A percentile compares a stretch with the other conserved stretches of the same genome.
phyloP scores from a whole-genome alignment of 257 asterid genomes.

The Parsonsia alboflavescens region DNA sequence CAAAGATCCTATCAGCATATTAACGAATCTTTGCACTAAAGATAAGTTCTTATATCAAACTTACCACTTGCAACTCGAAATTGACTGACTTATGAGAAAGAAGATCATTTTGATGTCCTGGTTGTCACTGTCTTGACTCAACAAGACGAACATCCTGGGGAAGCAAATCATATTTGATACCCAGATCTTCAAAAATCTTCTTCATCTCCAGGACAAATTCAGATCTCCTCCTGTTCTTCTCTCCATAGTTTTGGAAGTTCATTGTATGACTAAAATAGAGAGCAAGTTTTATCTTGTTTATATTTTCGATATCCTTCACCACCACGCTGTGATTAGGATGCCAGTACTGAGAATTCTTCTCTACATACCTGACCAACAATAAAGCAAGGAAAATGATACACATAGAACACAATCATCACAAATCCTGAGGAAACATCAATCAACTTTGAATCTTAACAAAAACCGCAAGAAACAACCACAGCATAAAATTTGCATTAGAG shows the following conservation, averaged over 20 bases:
- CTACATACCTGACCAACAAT: constrained; percentile 50
- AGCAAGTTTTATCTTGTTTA: constrained; percentile 83
- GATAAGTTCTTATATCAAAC: neutral
- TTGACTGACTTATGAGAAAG: neutral
- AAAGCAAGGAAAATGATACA: neutral
- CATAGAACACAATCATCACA: neutral
- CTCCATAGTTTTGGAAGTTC: constrained; percentile 69
- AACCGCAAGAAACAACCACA: neutral
- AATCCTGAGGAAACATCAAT: neutral
- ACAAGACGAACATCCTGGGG: constrained; percentile 68
- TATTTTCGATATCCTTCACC: constrained; percentile 82
- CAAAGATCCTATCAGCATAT: neutral
- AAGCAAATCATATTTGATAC: constrained; percentile 64
- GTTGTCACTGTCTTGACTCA: constrained; percentile 25
- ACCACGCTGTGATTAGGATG: constrained; percentile 80
- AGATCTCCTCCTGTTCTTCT: constrained; percentile 57
- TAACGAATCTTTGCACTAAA: too few relatives aligned
- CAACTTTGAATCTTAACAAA: neutral
- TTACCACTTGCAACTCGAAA: neutral
- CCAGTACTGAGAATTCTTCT: constrained; percentile 62
- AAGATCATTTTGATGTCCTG: constrained; percentile 30
- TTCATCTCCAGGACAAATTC: constrained; percentile 71
- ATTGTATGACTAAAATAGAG: constrained; percentile 65
- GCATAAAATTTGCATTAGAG: neutral
- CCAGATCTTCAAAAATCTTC: constrained; percentile 68